A percentile compares a stretch with the other conserved stretches of the same genome.
Evolutionary conservation across 306 rosid species (phyloP).

Genomic region (Gleditsia sinensis): DNA sequence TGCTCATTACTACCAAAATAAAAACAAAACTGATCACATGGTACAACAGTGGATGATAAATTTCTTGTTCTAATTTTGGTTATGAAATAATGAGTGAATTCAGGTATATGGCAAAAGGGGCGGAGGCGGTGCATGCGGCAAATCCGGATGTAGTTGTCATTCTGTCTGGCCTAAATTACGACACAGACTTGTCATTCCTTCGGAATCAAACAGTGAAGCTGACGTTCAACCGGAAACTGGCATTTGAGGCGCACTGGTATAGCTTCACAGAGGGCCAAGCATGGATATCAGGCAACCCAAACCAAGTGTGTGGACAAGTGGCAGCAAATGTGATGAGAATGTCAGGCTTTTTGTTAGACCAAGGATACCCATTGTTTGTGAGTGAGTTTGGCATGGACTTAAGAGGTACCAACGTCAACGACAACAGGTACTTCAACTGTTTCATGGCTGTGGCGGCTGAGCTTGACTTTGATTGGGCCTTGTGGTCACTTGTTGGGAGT

Average conservation of each 20-base stretch:
- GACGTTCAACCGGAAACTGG: constrained; percentile 62
- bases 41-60: too few species aligned
- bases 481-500: constrained; percentile 91
- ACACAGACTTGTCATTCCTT: constrained; percentile 67
- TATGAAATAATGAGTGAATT: background rate
- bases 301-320: constrained; percentile 78
- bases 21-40: too few species aligned
- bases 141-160: constrained; percentile 73
- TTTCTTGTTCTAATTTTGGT: too few species aligned
- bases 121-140: constrained; percentile 85
- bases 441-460: constrained; percentile 68
- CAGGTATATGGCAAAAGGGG: constrained; percentile 92
- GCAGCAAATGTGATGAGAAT: constrained; percentile 41
- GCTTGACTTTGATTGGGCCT: constrained; percentile 78
- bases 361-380: constrained; percentile 75
- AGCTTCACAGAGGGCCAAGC: constrained; percentile 63
- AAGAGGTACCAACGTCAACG: constrained; percentile 76
- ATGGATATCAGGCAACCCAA: constrained; percentile 71
- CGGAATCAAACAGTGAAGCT: constrained; percentile 40
- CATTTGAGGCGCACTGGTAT: constrained; percentile 84
- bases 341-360: constrained; percentile 59
- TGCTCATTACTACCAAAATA: background rate
- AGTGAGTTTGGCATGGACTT: constrained; percentile 83
- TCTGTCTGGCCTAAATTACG: constrained; percentile 73
- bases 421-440: constrained; percentile 73